Evolutionary conservation across 257 asterid genomes (phyloP).

Genomic region (Salvia miltiorrhiza): DNA sequence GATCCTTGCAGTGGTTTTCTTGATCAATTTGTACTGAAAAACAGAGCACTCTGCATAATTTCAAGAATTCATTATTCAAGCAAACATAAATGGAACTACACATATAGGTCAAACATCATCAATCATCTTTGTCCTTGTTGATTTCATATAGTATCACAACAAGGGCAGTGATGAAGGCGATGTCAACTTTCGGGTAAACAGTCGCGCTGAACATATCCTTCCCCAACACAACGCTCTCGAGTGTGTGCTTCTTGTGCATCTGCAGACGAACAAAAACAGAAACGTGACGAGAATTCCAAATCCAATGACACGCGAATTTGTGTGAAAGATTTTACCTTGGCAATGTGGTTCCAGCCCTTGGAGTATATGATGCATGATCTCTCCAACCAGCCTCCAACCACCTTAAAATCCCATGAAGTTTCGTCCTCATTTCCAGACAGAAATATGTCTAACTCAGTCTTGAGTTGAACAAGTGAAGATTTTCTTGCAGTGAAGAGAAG

Average conservation of each 20-base stretch:
- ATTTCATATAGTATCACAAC: conserved; percentile 42
- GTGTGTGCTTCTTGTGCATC: conserved; percentile 44
- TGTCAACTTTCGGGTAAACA: conserved; percentile 36
- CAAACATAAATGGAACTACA: background rate
- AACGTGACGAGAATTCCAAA: background rate
- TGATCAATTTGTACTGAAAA: background rate
- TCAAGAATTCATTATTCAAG: background rate
- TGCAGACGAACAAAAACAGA: conserved; percentile 11
- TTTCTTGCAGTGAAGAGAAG: conserved; percentile 32
- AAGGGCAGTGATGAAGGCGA: conserved; percentile 41
- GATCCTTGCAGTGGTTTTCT: background rate
- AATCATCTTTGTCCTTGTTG: conserved; percentile 20
- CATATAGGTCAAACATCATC: background rate
- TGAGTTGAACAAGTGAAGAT: conserved; percentile 32
- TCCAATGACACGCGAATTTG: background rate
- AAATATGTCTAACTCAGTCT: conserved; percentile 34
- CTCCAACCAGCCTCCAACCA: conserved; percentile 43
- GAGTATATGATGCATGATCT: conserved; percentile 35
- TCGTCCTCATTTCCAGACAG: conserved; percentile 25
- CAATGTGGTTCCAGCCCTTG: conserved; percentile 36
- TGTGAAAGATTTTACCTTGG: conserved; percentile 32
- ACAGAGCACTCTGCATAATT: conserved; percentile 7
- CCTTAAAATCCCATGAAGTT: conserved; percentile 37
- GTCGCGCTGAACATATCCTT: conserved; percentile 33
- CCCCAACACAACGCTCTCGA: conserved; percentile 30